Conservation (phyloP, 2,329 filamentous ascomycete genomes). For the Monosporascus sp. region DNA sequence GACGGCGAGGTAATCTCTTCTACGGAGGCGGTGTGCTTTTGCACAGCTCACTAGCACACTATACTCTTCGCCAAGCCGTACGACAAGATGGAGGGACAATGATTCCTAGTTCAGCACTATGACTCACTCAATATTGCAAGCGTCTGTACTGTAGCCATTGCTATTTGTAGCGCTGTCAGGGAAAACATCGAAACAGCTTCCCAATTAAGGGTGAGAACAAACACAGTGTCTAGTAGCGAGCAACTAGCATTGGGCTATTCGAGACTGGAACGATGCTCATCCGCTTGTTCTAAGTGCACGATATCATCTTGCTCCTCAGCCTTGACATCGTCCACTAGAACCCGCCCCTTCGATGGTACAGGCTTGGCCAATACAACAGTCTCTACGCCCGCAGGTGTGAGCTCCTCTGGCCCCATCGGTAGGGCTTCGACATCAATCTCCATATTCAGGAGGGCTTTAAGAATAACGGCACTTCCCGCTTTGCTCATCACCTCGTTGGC, state of each 20-base stretch:
- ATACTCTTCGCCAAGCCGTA: too few species aligned
- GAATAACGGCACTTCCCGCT: constrained; percentile 74
- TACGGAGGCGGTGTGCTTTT: too few species aligned
- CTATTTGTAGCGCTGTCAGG: neutral
- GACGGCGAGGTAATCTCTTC: too few species aligned
- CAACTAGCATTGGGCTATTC: neutral
- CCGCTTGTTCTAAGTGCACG: constrained; percentile 2
- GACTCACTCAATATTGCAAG: neutral
- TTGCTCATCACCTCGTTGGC: constrained; percentile 92
- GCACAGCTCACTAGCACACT: too few species aligned
- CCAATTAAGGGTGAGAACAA: neutral
- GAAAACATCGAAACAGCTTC: too few species aligned
- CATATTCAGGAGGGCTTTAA: constrained; percentile 68
- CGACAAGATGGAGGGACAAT: too few species aligned
- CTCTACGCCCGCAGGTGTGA: constrained; percentile 67
- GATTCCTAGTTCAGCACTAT: neutral
- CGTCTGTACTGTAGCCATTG: neutral
- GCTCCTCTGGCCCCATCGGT: constrained; percentile 76
- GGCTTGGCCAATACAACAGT: constrained; percentile 72
- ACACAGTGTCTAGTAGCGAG: neutral
- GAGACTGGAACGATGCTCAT: neutral
- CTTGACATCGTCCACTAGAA: constrained; percentile 17
- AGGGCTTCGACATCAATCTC: constrained; percentile 79
- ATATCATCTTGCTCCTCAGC: constrained; percentile 15
- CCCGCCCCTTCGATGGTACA: constrained; percentile 42